phyloP scores from a whole-genome alignment of 2,329 filamentous ascomycete genomes.

The Apiospora sp. region DNA sequence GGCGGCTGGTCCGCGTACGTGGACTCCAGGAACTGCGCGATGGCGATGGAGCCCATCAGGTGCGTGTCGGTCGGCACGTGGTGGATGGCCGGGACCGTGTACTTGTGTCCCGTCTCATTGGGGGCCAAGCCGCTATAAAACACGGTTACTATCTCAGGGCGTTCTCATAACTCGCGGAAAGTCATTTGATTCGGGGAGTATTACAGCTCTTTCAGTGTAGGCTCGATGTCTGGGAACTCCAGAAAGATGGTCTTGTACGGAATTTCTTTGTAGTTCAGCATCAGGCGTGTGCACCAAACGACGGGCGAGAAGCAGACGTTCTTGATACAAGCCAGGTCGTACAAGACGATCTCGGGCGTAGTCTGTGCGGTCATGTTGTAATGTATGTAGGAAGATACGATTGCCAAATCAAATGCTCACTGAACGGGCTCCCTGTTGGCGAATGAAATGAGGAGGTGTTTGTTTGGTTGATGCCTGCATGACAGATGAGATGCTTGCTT shows the following conservation, averaged over 20 bases:
- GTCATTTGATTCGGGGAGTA: neutral
- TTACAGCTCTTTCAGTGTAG: slow-evolving; percentile 49
- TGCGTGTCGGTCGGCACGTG: slow-evolving; percentile 48
- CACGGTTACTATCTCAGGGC: slow-evolving; percentile 25
- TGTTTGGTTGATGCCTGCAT: neutral
- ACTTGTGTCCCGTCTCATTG: slow-evolving; percentile 34
- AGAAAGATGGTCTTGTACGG: slow-evolving; percentile 51
- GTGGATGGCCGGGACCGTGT: slow-evolving; percentile 52
- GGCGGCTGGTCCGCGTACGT: slow-evolving; percentile 46
- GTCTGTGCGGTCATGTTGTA: neutral
- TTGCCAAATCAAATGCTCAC: neutral
- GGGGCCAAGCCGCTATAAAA: slow-evolving; percentile 26
- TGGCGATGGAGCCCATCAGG: slow-evolving; percentile 50
- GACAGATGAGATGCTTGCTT: too few species aligned
- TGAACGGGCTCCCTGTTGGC: neutral
- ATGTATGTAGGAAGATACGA: neutral
- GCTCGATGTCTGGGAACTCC: slow-evolving; percentile 52
- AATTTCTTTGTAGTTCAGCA: slow-evolving; percentile 53
- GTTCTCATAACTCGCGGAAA: neutral
- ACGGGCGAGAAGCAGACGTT: slow-evolving; percentile 50
- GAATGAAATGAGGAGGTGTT: neutral
- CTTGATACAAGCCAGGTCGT: slow-evolving; percentile 50
- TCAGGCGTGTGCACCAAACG: slow-evolving; percentile 52
- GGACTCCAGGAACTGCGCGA: slow-evolving; percentile 50
- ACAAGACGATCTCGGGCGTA: slow-evolving; percentile 47